These are phyloP conservation scores for Grifola frondosa DNA, from an alignment of 1,284 basidiomycete species.

Conservation along the genomic window DNA sequence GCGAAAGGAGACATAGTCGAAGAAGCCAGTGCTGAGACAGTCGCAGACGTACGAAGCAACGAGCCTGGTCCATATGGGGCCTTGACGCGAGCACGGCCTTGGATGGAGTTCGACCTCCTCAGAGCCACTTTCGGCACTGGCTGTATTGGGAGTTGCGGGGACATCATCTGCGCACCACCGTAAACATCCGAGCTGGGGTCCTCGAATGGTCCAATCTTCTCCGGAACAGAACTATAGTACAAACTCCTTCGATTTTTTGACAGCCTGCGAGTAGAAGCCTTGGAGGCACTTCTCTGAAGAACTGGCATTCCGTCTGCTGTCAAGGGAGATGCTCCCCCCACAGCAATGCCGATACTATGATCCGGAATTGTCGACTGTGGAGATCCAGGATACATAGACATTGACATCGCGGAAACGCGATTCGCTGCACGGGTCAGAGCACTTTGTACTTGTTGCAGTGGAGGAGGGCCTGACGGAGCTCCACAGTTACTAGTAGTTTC, in stretches of 20 bases:
- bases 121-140: conserved; percentile 22
- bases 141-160: conserved; percentile 32
- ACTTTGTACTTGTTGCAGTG: conserved; percentile 22
- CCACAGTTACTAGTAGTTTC: conserved; percentile 4
- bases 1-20: conserved; percentile 14
- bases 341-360: conserved; percentile 43
- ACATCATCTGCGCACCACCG: conserved; percentile 50
- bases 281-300: conserved; percentile 25
- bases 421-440: conserved; percentile 22
- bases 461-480: conserved; percentile 5
- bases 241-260: conserved; percentile 24
- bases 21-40: conserved; percentile 17
- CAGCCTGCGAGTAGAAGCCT: conserved; percentile 21
- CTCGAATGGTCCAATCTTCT: conserved; percentile 14
- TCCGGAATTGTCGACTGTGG: conserved; percentile 34
- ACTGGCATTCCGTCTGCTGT: conserved; percentile 45
- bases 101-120: conserved; percentile 31
- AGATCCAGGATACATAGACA: conserved; percentile 52
- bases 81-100: conserved; percentile 62
- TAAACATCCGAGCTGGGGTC: conserved; percentile 34
- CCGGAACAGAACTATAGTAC: conserved; percentile 26
- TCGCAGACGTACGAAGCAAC: conserved; percentile 49
- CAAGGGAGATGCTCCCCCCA: conserved; percentile 41
- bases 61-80: conserved; percentile 59
- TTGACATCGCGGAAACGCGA: conserved; percentile 51